These are phyloP conservation scores for Cordyceps pruinosa DNA, from an alignment of 2,329 filamentous ascomycete species.

Conservation along the genomic window DNA sequence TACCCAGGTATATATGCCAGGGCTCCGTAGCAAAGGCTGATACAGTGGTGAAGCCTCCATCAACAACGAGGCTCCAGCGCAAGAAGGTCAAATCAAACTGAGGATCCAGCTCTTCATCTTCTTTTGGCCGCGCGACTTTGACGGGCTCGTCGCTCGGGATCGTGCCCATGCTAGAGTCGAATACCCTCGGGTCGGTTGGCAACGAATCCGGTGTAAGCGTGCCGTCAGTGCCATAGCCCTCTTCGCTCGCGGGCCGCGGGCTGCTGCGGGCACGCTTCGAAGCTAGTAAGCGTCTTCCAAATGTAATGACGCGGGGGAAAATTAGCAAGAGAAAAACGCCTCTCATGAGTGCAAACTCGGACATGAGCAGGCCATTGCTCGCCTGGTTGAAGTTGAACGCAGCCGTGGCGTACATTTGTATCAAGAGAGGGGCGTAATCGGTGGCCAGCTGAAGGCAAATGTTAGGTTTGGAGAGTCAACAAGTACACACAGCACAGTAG, in stretches of 20 bases:
- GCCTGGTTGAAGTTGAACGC: constrained; percentile 48
- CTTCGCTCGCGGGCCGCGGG: constrained; percentile 7
- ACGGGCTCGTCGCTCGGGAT: constrained; percentile 37
- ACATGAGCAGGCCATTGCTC: constrained; percentile 51
- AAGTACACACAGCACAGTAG: not conserved
- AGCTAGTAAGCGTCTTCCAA: constrained; percentile 28
- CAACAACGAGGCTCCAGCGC: constrained; percentile 56
- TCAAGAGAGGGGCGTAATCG: constrained; percentile 56
- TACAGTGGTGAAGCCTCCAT: constrained; percentile 56
- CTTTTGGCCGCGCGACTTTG: constrained; percentile 22
- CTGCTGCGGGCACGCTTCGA: not conserved
- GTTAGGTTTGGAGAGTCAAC: not conserved
- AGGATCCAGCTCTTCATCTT: constrained; percentile 36
- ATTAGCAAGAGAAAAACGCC: constrained; percentile 48
- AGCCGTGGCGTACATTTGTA: constrained; percentile 53
- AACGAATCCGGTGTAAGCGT: constrained; percentile 18
- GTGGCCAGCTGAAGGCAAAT: constrained; percentile 47
- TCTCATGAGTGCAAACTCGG: constrained; percentile 47
- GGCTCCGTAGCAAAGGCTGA: constrained; percentile 54
- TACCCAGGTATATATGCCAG: constrained; percentile 63
- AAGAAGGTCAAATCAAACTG: constrained; percentile 63
- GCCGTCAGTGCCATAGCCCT: constrained; percentile 9
- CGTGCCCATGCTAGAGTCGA: constrained; percentile 33
- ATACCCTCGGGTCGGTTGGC: constrained; percentile 32
- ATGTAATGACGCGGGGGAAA: constrained; percentile 46